Percentiles rank a stretch among this genome's conserved stretches.
Conservation (phyloP, 129 eudicot species). For the Helichrysum umbraculigerum region DNA sequence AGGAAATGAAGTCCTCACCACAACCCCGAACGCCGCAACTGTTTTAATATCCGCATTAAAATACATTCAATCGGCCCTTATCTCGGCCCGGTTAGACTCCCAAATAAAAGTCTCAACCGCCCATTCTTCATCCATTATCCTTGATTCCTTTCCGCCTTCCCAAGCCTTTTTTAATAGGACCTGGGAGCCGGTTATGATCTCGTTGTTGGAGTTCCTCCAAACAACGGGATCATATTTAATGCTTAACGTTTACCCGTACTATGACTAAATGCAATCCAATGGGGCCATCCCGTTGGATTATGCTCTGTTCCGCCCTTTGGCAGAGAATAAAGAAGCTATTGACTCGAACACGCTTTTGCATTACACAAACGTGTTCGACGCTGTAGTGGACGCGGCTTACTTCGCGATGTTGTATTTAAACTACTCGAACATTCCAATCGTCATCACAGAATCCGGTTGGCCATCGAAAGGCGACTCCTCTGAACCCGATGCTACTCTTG, state of each 20-base stretch:
- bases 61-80: slow-evolving; percentile 35
- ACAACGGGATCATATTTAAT: slow-evolving; percentile 34
- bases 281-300: slow-evolving; percentile 47
- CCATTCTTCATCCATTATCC: slow-evolving; percentile 37
- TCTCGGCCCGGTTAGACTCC: slow-evolving; percentile 24
- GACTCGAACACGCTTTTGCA: slow-evolving; percentile 40
- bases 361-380: slow-evolving; percentile 44
- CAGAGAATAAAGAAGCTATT: slow-evolving; percentile 34
- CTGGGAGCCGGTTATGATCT: slow-evolving; percentile 33
- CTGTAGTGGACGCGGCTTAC: slow-evolving; percentile 42
- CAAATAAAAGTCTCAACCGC: slow-evolving; percentile 45
- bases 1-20: slow-evolving; percentile 42
- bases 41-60: slow-evolving; percentile 34
- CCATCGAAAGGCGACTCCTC: slow-evolving; percentile 66
- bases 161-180: slow-evolving; percentile 43
- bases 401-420: slow-evolving; percentile 39
- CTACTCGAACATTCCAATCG: slow-evolving; percentile 39
- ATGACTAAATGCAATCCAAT: slow-evolving; percentile 33
- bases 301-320: slow-evolving; percentile 42
- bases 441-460: slow-evolving; percentile 69
- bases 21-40: slow-evolving; percentile 38
- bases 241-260: slow-evolving; percentile 42
- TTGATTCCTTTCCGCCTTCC: slow-evolving; percentile 44
- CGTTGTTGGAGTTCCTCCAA: slow-evolving; percentile 37
- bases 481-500: slow-evolving; percentile 61